phyloP scores from a whole-genome alignment of 2,329 filamentous ascomycete genomes.

The Boeremia exigua region DNA sequence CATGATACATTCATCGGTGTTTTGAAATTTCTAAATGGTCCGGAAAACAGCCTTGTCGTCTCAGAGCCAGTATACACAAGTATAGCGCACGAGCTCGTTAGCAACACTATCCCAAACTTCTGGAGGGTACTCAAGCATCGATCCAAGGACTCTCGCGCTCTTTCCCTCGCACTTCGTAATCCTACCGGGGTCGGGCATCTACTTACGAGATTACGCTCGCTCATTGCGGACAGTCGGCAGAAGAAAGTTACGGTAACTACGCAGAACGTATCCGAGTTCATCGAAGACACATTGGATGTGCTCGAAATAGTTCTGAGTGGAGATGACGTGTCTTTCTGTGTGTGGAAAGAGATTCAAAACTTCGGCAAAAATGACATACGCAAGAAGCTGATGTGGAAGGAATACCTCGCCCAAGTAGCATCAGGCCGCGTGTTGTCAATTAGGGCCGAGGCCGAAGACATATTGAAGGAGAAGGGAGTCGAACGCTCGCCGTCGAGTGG shows the following conservation, averaged over 20 bases:
- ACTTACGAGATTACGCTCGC: constrained; percentile 69
- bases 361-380: constrained; percentile 52
- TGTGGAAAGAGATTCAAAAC: constrained; percentile 55
- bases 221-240: constrained; percentile 54
- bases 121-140: constrained; percentile 61
- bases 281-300: constrained; percentile 52
- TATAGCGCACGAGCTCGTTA: constrained; percentile 76
- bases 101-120: constrained; percentile 78
- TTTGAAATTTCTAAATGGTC: constrained; percentile 59
- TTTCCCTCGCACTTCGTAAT: constrained; percentile 73
- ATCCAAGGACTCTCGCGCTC: constrained; percentile 36
- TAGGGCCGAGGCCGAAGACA: constrained; percentile 64
- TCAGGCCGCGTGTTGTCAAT: constrained; percentile 66
- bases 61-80: constrained; percentile 74
- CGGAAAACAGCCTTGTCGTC: constrained; percentile 63
- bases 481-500: constrained; percentile 70
- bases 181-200: constrained; percentile 80
- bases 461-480: constrained; percentile 48
- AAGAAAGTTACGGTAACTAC: constrained; percentile 42
- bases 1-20: constrained; percentile 61
- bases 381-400: constrained; percentile 66
- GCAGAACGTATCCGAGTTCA: constrained; percentile 41
- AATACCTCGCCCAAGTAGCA: constrained; percentile 64
- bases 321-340: constrained; percentile 48
- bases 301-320: constrained; percentile 53